Percentiles rank a stretch among this genome's conserved stretches.
Evolutionary conservation across 164 flowering plant genomes (phyloP).

Genomic region (Aristolochia fimbriata): DNA sequence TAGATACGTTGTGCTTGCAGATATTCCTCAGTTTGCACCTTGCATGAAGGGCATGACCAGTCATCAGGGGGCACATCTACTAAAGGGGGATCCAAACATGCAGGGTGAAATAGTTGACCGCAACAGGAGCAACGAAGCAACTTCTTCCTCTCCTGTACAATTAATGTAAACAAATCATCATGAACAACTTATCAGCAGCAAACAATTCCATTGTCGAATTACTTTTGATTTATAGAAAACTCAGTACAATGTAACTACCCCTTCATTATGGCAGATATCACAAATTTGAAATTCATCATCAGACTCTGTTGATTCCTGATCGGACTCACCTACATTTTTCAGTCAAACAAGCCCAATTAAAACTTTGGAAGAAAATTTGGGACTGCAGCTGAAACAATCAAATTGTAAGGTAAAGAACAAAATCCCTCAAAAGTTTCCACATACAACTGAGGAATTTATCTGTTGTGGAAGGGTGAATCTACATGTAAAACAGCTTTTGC

Average conservation of each 20-base stretch:
- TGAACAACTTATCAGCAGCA: neutral
- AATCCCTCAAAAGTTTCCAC: no score
- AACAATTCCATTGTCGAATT: no score
- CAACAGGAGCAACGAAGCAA: slow-evolving; percentile 86
- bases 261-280: slow-evolving; percentile 74
- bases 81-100: slow-evolving; percentile 69
- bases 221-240: no score
- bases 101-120: slow-evolving; percentile 64
- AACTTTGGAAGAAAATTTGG: no score
- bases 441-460: no score
- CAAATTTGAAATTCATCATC: slow-evolving; percentile 99
- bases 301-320: slow-evolving; percentile 66
- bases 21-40: slow-evolving; percentile 84
- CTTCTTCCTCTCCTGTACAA: slow-evolving; percentile 71
- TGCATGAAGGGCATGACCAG: slow-evolving; percentile 89
- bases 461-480: no score
- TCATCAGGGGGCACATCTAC: slow-evolving; percentile 39
- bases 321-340: slow-evolving; percentile 66
- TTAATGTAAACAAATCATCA: neutral
- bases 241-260: slow-evolving; percentile 27
- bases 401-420: no score
- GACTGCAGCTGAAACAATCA: no score
- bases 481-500: no score
- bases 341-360: neutral
- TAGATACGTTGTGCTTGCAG: slow-evolving; percentile 54